These are phyloP conservation scores for Suillus subluteus DNA, from an alignment of 768 basidiomycete species.

Conservation along the genomic window DNA sequence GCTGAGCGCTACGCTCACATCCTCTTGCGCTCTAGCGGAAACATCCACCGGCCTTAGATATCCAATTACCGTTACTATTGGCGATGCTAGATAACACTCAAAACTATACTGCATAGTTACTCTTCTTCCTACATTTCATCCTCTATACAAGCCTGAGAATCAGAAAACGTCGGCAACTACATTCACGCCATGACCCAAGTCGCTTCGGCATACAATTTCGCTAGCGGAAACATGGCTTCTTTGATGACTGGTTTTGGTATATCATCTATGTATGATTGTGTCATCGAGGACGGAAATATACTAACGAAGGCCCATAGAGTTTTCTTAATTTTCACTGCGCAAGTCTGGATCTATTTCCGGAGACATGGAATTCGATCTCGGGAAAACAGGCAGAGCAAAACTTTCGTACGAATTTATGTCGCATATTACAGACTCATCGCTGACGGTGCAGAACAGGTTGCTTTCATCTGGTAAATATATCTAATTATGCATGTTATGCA, in stretches of 20 bases:
- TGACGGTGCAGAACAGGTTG: neutral
- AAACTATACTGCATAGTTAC: neutral
- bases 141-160: neutral
- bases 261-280: neutral
- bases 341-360: conserved; percentile 4
- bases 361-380: neutral
- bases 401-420: neutral
- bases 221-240: neutral
- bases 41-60: neutral
- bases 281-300: neutral
- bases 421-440: neutral
- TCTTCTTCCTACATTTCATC: neutral
- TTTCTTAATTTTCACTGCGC: conserved; percentile 3
- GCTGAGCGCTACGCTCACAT: too few relatives aligned
- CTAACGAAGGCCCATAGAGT: neutral
- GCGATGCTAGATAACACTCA: neutral
- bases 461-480: conserved; percentile 1
- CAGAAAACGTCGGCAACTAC: neutral
- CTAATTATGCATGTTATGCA: neutral
- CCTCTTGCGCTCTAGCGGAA: neutral
- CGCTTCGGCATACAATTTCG: neutral
- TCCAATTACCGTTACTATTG: neutral
- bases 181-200: neutral
- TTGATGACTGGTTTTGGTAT: conserved; percentile 2
- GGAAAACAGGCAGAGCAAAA: neutral